A percentile compares a stretch with the other conserved stretches of the same genome.
These are phyloP conservation scores for Lactarius sp. DNA, from an alignment of 768 basidiomycete species.

Conservation along the genomic window DNA sequence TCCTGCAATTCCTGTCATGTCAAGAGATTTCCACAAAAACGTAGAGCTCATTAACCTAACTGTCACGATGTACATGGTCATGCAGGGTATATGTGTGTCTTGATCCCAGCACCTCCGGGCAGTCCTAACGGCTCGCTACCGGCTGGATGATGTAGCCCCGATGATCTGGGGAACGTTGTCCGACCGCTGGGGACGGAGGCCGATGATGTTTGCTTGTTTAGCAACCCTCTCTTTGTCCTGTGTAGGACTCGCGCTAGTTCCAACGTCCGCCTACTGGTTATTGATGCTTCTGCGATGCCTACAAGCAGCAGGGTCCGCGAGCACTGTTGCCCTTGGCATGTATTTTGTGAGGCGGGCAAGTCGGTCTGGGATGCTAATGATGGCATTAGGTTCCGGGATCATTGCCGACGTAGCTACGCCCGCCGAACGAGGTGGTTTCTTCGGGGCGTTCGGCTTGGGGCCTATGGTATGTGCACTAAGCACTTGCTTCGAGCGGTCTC, in stretches of 20 bases:
- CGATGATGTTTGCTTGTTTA: conserved; percentile 58
- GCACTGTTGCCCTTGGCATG: conserved; percentile 68
- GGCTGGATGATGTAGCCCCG: conserved; percentile 32
- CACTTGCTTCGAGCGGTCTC: background rate
- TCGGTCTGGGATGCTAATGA: background rate
- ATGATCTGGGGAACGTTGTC: conserved; percentile 65
- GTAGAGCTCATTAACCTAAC: conserved; percentile 74
- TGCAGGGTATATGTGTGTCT: conserved; percentile 55
- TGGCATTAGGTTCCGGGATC: conserved; percentile 56
- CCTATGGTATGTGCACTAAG: conserved; percentile 46
- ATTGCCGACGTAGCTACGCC: conserved; percentile 73
- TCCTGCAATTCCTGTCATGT: conserved; percentile 69
- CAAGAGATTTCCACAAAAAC: conserved; percentile 56
- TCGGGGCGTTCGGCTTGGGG: conserved; percentile 60
- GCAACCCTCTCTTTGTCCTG: conserved; percentile 60
- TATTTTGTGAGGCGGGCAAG: background rate
- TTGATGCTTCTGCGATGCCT: conserved; percentile 74
- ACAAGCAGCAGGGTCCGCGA: conserved; percentile 75
- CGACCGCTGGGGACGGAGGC: conserved; percentile 60
- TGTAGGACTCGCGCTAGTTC: conserved; percentile 52
- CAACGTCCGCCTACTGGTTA: conserved; percentile 66
- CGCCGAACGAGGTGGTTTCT: conserved; percentile 68
- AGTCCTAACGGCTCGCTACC: background rate
- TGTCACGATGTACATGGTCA: conserved; percentile 70
- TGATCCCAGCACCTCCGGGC: too few species aligned